A percentile compares a stretch with the other conserved stretches of the same genome.
phyloP scores from a whole-genome alignment of 306 rosid genomes.

The Fagus sylvatica region DNA sequence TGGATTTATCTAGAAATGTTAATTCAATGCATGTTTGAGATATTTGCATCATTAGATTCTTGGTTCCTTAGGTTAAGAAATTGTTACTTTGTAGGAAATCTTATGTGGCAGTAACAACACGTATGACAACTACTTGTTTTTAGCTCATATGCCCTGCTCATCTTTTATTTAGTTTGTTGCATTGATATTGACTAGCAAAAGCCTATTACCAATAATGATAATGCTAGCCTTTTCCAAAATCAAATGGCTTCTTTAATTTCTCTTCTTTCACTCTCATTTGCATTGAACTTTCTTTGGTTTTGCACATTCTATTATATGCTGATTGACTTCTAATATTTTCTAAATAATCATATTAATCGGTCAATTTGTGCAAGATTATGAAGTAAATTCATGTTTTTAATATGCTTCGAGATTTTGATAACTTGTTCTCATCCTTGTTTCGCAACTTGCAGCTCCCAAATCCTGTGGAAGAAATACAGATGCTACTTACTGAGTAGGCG shows the following conservation, averaged over 20 bases:
- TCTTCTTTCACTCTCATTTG: background rate
- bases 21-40: background rate
- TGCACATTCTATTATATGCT: background rate
- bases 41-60: background rate
- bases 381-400: background rate
- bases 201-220: background rate
- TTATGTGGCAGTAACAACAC: background rate
- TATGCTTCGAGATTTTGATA: background rate
- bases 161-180: background rate
- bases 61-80: background rate
- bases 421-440: slow-evolving; percentile 22
- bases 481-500: slow-evolving; percentile 84
- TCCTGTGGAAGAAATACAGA: slow-evolving; percentile 56
- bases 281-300: background rate
- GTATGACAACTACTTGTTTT: too few relatives aligned
- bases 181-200: too few relatives aligned
- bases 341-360: background rate
- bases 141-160: background rate
- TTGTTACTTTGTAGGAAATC: background rate
- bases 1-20: background rate
- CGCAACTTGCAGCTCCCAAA: slow-evolving; percentile 71
- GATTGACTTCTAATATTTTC: background rate
- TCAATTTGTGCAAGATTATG: background rate
- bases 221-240: background rate
- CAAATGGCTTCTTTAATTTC: background rate